A percentile compares a stretch with the other conserved stretches of the same genome.
Evolutionary conservation across 441 rosid genomes (phyloP).

Genomic region (Arabidopsis hybrid): DNA sequence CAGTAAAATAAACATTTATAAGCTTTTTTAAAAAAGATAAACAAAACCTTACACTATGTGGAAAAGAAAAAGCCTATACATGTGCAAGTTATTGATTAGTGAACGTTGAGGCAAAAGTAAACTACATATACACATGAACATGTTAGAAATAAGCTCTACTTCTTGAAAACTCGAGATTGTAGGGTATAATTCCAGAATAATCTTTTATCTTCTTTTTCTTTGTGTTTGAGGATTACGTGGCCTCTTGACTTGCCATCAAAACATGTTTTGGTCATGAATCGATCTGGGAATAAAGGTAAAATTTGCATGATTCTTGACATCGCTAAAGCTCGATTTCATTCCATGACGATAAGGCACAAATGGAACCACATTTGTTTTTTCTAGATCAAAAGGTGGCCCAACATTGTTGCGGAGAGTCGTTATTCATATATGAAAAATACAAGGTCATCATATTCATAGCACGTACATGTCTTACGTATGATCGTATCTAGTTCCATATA

Average conservation of each 20-base stretch:
- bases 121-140: not conserved
- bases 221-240: conserved; percentile 33
- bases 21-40: not conserved
- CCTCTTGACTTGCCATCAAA: conserved; percentile 17
- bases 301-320: conserved; percentile 34
- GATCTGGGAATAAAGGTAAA: conserved; percentile 34
- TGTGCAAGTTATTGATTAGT: not conserved
- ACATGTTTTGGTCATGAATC: conserved; percentile 8
- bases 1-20: not conserved
- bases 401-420: conserved; percentile 31
- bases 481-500: not conserved
- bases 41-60: not conserved
- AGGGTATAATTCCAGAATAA: conserved; percentile 34
- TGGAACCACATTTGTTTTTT: conserved; percentile 1
- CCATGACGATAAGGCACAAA: conserved; percentile 36
- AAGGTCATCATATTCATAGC: conserved; percentile 19
- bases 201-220: not conserved
- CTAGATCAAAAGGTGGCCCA: conserved; percentile 24
- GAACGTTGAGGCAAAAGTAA: not conserved
- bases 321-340: conserved; percentile 31
- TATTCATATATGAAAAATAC: not conserved
- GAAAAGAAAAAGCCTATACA: not conserved
- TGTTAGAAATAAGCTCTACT: not conserved
- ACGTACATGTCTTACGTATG: conserved; percentile 10
- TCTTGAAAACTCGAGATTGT: conserved; percentile 33